Evolutionary conservation across 2,329 filamentous ascomycete species (phyloP).

Genomic region (Biscogniauxia mediterranea): DNA sequence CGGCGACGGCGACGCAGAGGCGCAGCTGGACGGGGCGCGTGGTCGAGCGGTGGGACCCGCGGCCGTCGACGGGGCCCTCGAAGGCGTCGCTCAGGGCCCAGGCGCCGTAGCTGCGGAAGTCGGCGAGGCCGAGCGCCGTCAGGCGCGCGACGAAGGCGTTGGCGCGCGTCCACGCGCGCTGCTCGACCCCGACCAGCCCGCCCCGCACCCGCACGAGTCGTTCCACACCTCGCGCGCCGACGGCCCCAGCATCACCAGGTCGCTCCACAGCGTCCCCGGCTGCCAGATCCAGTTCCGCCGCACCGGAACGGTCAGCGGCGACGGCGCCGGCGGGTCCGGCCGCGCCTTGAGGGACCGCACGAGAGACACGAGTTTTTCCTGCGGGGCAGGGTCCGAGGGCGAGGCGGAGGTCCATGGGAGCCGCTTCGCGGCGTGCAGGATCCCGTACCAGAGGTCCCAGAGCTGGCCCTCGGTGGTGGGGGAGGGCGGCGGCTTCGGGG

Average conservation of each 20-base stretch:
- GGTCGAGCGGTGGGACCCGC: not conserved
- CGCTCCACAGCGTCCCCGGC: constrained; percentile 5
- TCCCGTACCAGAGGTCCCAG: constrained; percentile 18
- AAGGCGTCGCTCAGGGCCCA: constrained; percentile 35
- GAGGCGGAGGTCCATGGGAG: constrained; percentile 12
- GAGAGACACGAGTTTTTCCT: constrained; percentile 14
- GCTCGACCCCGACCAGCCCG: constrained; percentile 17
- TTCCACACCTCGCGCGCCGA: constrained; percentile 17
- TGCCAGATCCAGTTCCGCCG: constrained; percentile 13
- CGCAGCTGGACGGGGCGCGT: not conserved
- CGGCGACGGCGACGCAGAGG: constrained; percentile 1
- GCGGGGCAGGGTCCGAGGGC: not conserved
- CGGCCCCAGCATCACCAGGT: constrained; percentile 11
- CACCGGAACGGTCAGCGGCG: constrained; percentile 2
- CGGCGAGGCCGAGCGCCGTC: not conserved
- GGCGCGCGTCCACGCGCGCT: constrained; percentile 12
- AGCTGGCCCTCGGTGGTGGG: constrained; percentile 11
- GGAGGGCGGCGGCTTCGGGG: not conserved
- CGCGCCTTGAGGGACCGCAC: constrained; percentile 13
- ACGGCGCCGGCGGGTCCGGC: constrained; percentile 11
- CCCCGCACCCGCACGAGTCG: constrained; percentile 13
- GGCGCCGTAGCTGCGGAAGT: constrained; percentile 1
- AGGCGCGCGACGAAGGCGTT: constrained; percentile 20
- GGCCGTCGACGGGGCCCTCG: constrained; percentile 1
- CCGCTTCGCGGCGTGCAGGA: constrained; percentile 21